Evolutionary conservation across 768 basidiomycete species (phyloP), one percentile per base, ranked within the genome.

Genomic region (Multifurca ochricompacta): DNA sequence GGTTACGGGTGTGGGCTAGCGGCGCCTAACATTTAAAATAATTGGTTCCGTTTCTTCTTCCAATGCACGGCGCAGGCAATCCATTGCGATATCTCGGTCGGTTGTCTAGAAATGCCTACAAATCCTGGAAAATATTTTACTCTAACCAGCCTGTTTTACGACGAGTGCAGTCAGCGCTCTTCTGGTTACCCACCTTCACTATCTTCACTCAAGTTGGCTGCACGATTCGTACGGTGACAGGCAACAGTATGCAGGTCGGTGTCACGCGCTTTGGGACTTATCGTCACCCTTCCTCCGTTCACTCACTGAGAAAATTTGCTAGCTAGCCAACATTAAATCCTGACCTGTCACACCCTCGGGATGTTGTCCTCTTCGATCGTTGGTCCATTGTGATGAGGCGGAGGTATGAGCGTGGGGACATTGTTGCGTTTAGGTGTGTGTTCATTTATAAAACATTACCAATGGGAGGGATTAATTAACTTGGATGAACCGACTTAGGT

Each of bases 261-360:
- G 30, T 25, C n/a, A 36, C 19, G 34, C 21, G 18, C n/a, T 2
- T 25, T 14, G 10, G 8, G 5, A 21, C 4, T 3, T 25, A 7
- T 23, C 18, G 7, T 44, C n/a, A 25, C 21, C 19, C 25, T 31
- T 23, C 11, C 32, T 28, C 19, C 11, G 8, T n/a, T 6, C 4
- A 2, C 23, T 18, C 25, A 46, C 48, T 52, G 18, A 51, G 32
- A 11, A 27, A 36, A 13, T 35, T 44, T 52, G 45, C 42, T 36
- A 59, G 60, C 48, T 50, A 61, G 58, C 60, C 60, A 30, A 61
- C 60, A 10, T 34, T 61, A 18, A 61, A 61, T 41, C 60, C 60
- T 6, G 54, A 50, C 13, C 36, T 37, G 31, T 59, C 60, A 32
- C 58, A 23, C 27, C 28, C 46, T 39, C 49, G 60, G 18, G 60